A percentile compares a stretch with the other conserved stretches of the same genome.
Evolutionary conservation across 2,329 filamentous ascomycete genomes (phyloP).

Genomic region (Verticillium zaregamsianum): DNA sequence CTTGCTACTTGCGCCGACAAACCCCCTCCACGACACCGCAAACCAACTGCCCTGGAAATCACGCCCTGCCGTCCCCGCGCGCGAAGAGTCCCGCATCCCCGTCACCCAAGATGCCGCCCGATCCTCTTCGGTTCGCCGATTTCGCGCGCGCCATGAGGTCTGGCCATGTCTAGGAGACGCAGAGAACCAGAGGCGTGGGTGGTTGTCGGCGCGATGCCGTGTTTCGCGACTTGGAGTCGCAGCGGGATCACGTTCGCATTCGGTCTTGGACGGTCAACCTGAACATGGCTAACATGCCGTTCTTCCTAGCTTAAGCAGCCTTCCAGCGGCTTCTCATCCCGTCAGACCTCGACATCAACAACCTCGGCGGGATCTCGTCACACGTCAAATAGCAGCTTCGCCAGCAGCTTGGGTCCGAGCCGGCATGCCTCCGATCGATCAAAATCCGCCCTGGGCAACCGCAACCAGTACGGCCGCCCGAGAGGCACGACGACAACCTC

Average conservation of each 20-base stretch:
- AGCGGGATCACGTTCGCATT: not conserved
- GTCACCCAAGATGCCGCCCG: not conserved
- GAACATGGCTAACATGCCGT: not conserved
- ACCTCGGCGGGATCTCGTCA: constrained; percentile 11
- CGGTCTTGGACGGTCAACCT: not conserved
- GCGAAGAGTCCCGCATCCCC: not conserved
- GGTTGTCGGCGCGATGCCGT: not conserved
- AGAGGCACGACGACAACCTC: constrained; percentile 27
- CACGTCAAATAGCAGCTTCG: constrained; percentile 37
- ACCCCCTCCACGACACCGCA: not conserved
- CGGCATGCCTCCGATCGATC: constrained; percentile 46
- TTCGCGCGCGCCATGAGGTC: not conserved
- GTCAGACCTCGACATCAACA: constrained; percentile 27
- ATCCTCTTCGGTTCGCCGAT: not conserved
- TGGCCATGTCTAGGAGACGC: not conserved
- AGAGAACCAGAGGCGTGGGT: not conserved
- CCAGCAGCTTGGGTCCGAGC: constrained; percentile 53
- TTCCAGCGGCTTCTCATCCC: constrained; percentile 26
- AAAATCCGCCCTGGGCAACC: constrained; percentile 43
- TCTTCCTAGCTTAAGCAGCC: constrained; percentile 28
- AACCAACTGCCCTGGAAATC: not conserved
- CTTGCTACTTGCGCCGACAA: not conserved
- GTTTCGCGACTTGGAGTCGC: not conserved
- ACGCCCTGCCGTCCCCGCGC: not conserved
- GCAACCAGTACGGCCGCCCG: constrained; percentile 41